Evolutionary conservation across 176 grass and related monocot species (phyloP).

Genomic region (Pharus latifolius): DNA sequence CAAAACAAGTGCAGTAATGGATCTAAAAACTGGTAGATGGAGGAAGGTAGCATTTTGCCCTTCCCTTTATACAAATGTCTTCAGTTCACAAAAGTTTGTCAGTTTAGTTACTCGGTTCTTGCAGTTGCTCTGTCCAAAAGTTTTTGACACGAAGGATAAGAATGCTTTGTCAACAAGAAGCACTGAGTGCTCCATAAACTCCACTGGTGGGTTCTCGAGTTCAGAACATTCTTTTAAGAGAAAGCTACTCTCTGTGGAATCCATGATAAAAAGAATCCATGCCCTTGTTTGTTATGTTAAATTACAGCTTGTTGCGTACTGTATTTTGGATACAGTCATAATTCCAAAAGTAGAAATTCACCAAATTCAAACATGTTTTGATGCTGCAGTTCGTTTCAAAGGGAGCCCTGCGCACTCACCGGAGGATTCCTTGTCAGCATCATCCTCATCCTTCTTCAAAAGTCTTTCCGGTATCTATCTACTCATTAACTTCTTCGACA

Average conservation of each 20-base stretch:
- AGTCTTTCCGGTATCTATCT: conserved; percentile 16
- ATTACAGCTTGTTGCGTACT: neutral
- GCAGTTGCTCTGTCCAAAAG: conserved; percentile 20
- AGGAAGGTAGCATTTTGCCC: conserved; percentile 26
- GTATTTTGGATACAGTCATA: neutral
- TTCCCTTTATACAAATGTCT: neutral
- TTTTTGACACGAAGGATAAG: neutral
- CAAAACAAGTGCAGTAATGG: conserved; percentile 10
- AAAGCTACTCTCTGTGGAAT: neutral
- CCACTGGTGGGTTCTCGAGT: conserved; percentile 6
- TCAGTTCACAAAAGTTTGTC: neutral
- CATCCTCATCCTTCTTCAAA: conserved; percentile 45
- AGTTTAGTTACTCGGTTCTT: neutral
- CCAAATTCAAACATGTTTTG: too few species aligned
- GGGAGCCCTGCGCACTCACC: neutral
- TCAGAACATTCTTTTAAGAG: neutral
- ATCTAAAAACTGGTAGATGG: conserved; percentile 10
- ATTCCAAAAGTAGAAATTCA: too few species aligned
- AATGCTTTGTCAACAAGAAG: neutral
- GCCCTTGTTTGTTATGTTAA: neutral
- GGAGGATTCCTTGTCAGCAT: neutral
- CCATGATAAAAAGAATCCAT: neutral
- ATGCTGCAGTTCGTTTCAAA: conserved; percentile 23
- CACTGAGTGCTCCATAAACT: neutral
- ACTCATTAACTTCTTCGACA: neutral